Conservation (phyloP, 768 basidiomycete species). For the Scleroderma bovista region DNA sequence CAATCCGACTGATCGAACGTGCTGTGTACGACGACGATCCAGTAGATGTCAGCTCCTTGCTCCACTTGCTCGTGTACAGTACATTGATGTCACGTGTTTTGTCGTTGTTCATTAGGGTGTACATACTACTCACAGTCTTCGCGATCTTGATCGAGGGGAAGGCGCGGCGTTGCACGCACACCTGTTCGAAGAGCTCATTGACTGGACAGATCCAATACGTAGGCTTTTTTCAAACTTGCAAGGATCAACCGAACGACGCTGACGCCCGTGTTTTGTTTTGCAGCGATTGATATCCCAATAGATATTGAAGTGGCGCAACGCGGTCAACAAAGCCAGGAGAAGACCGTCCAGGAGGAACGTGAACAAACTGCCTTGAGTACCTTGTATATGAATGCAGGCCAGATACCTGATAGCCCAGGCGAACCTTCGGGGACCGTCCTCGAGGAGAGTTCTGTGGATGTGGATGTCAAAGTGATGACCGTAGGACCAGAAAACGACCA, state of each 20-base stretch:
- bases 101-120: slow-evolving; percentile 53
- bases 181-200: slow-evolving; percentile 79
- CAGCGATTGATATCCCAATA: slow-evolving; percentile 60
- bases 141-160: slow-evolving; percentile 84
- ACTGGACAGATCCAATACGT: slow-evolving; percentile 83
- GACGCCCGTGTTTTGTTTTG: slow-evolving; percentile 9
- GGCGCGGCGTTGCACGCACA: slow-evolving; percentile 80
- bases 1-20: slow-evolving; percentile 74
- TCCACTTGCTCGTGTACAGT: slow-evolving; percentile 37
- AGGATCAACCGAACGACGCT: slow-evolving; percentile 15
- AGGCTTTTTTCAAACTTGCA: slow-evolving; percentile 35
- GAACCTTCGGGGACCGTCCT: slow-evolving; percentile 56
- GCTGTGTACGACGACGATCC: slow-evolving; percentile 89
- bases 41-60: slow-evolving; percentile 68
- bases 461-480: slow-evolving; percentile 57
- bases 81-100: slow-evolving; percentile 46
- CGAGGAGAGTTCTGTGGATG: slow-evolving; percentile 63
- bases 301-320: slow-evolving; percentile 50
- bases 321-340: slow-evolving; percentile 68
- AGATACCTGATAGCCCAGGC: slow-evolving; percentile 74
- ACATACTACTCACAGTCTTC: slow-evolving; percentile 64
- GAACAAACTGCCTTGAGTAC: slow-evolving; percentile 75
- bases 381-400: slow-evolving; percentile 61
- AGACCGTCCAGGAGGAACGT: slow-evolving; percentile 63
- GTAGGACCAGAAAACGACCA: slow-evolving; percentile 62